phyloP scores from a whole-genome alignment of 208 protist genomes.

The Crithidia mellificae region DNA sequence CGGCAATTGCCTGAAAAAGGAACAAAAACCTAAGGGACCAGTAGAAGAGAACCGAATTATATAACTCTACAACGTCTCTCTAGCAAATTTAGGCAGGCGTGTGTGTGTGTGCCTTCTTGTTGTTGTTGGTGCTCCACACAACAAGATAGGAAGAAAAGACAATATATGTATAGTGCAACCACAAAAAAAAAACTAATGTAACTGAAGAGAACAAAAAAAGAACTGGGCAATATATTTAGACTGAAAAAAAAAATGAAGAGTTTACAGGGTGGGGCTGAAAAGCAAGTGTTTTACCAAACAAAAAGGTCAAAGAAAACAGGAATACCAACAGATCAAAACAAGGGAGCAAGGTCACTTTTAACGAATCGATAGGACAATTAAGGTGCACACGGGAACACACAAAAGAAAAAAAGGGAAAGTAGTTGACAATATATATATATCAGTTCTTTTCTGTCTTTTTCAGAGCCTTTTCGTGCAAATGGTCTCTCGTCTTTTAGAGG shows the following conservation, averaged over 20 bases:
- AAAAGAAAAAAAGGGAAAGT: slow-evolving; percentile 2
- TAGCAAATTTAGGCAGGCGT: no score
- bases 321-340: background rate
- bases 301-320: background rate
- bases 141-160: background rate
- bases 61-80: no score
- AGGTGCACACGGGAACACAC: background rate
- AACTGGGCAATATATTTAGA: background rate
- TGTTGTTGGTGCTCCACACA: no score
- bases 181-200: no score
- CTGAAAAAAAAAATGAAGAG: background rate
- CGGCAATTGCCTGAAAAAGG: no score
- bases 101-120: no score
- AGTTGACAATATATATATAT: background rate
- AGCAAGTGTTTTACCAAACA: background rate
- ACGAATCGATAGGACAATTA: background rate
- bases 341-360: background rate
- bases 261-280: background rate
- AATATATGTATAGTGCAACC: no score
- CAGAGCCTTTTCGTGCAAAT: background rate
- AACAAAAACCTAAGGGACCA: no score
- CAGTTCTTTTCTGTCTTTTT: no score
- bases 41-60: no score
- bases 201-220: background rate
- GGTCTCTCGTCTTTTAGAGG: background rate